Evolutionary conservation across 768 basidiomycete species (phyloP).

Genomic region (Boletus fagicola): DNA sequence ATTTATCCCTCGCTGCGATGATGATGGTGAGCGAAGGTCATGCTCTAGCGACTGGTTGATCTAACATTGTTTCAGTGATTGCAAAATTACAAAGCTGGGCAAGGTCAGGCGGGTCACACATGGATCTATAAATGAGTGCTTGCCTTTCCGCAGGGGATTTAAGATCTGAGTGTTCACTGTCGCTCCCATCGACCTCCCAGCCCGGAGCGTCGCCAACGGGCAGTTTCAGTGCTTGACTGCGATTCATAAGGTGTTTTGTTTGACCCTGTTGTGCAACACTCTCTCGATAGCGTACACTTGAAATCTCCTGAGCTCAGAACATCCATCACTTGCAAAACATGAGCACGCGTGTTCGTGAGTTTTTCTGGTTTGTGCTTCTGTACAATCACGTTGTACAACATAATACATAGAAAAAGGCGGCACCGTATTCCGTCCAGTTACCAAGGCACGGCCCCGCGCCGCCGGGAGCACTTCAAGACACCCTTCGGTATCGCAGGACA

Average conservation of each 20-base stretch:
- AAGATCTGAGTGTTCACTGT: conserved; percentile 40
- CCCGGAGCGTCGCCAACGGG: conserved; percentile 57
- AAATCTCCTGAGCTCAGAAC: conserved; percentile 4
- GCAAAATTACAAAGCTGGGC: conserved; percentile 56
- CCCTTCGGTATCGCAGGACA: conserved; percentile 17
- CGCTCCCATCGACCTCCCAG: conserved; percentile 56
- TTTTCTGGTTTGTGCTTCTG: not conserved
- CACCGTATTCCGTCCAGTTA: conserved; percentile 66
- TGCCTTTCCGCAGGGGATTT: conserved; percentile 61
- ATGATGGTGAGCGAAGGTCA: conserved; percentile 15
- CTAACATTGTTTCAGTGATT: conserved; percentile 70
- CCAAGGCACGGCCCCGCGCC: conserved; percentile 51
- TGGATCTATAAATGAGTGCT: not conserved
- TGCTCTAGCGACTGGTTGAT: conserved; percentile 11
- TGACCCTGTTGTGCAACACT: conserved; percentile 22
- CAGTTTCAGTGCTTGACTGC: conserved; percentile 36
- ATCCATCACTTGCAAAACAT: conserved; percentile 23
- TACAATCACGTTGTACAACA: conserved; percentile 1
- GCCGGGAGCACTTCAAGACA: conserved; percentile 22
- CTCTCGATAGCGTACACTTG: conserved; percentile 3
- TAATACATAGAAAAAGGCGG: conserved; percentile 61
- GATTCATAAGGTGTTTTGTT: conserved; percentile 30
- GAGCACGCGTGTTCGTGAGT: conserved; percentile 63
- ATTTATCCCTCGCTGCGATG: conserved; percentile 62
- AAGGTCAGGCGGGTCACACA: conserved; percentile 7